Percentiles rank a stretch among this genome's conserved stretches.
These are phyloP conservation scores for Xylaria telfairii DNA, from an alignment of 495 filamentous ascomycete species.

Conservation along the genomic window DNA sequence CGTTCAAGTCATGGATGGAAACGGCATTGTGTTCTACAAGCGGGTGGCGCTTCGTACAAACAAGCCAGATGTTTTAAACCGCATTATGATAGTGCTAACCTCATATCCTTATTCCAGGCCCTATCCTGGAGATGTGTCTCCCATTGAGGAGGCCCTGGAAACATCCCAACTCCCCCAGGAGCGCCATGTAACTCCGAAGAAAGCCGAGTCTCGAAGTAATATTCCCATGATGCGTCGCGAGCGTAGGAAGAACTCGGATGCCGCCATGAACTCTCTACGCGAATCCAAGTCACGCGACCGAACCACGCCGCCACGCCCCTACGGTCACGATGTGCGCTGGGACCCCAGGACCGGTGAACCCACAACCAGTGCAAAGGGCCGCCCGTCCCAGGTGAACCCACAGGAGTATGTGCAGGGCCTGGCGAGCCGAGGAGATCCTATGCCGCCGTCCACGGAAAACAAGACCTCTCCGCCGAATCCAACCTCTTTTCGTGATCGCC, in stretches of 20 bases:
- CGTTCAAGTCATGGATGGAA: background rate
- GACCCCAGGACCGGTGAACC: conserved; percentile 59
- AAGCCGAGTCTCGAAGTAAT: conserved; percentile 41
- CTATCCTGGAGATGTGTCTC: conserved; percentile 54
- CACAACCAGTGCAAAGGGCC: conserved; percentile 50
- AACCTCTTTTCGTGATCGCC: conserved; percentile 51
- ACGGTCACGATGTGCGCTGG: conserved; percentile 47
- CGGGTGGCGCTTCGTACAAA: background rate
- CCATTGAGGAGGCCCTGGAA: conserved; percentile 56
- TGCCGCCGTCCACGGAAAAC: conserved; percentile 32
- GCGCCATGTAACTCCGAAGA: conserved; percentile 28
- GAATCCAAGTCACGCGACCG: conserved; percentile 42
- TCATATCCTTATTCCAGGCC: conserved; percentile 32
- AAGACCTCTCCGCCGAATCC: conserved; percentile 29
- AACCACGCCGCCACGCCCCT: conserved; percentile 34
- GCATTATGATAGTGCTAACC: conserved; percentile 30
- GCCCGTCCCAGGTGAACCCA: conserved; percentile 54
- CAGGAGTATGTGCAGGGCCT: conserved; percentile 50
- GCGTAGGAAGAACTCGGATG: conserved; percentile 50
- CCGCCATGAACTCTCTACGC: conserved; percentile 38
- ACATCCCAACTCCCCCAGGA: conserved; percentile 37
- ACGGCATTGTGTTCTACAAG: background rate
- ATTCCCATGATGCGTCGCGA: conserved; percentile 60
- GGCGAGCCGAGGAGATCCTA: conserved; percentile 33
- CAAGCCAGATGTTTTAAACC: conserved; percentile 5